Conservation (phyloP, 2,329 filamentous ascomycete species). For the Cordyceps farinosa region DNA sequence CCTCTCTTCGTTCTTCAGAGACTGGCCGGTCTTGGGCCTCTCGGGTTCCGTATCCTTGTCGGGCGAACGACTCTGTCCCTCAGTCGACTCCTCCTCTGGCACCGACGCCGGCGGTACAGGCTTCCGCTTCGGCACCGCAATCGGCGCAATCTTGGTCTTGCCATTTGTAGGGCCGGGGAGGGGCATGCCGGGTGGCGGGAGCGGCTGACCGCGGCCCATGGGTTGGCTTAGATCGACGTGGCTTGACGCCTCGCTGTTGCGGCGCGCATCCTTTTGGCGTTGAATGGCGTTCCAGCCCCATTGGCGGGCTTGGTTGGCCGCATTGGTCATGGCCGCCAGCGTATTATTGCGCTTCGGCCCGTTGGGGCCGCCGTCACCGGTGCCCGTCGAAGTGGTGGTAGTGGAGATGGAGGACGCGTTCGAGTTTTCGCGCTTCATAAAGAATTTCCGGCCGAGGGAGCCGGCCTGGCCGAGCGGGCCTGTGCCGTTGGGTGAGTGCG, state of each 20-base stretch:
- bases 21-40: neutral
- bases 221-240: conserved; percentile 57
- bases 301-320: conserved; percentile 52
- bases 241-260: conserved; percentile 28
- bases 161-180: conserved; percentile 64
- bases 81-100: conserved; percentile 19
- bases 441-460: conserved; percentile 38
- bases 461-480: conserved; percentile 36
- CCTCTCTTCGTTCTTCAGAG: conserved; percentile 31
- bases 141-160: conserved; percentile 54
- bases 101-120: conserved; percentile 41
- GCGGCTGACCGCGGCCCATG: conserved; percentile 76
- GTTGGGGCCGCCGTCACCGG: conserved; percentile 24
- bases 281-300: conserved; percentile 59
- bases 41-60: neutral
- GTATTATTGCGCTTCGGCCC: conserved; percentile 45
- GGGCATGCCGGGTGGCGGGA: conserved; percentile 77
- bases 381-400: conserved; percentile 27
- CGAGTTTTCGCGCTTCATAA: conserved; percentile 38
- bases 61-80: neutral
- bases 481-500: conserved; percentile 30
- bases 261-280: conserved; percentile 43
- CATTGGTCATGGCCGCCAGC: conserved; percentile 53
- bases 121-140: conserved; percentile 62
- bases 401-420: conserved; percentile 34